phyloP scores from a whole-genome alignment of 352 stramenopile genomes.

The Phytophthora agathidicida region DNA sequence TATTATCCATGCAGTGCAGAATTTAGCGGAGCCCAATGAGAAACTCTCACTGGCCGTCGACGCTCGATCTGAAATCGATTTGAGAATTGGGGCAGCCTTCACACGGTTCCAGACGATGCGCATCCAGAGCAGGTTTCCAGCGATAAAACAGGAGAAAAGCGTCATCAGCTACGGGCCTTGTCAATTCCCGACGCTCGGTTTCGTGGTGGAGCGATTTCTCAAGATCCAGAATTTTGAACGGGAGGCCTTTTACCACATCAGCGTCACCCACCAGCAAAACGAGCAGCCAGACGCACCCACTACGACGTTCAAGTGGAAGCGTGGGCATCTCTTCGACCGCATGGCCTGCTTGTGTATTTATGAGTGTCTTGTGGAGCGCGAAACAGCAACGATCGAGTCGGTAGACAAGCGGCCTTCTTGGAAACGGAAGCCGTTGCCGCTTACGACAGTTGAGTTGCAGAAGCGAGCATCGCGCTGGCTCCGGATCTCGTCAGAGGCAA shows the following conservation, averaged over 20 bases:
- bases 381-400: constrained; percentile 65
- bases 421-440: constrained; percentile 96
- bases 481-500: constrained; percentile 95
- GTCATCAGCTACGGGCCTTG: constrained; percentile 99
- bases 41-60: constrained; percentile 87
- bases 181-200: constrained; percentile 99
- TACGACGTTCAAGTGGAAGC: constrained; percentile 97
- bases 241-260: constrained; percentile 97
- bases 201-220: constrained; percentile 94
- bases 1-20: constrained; percentile 89
- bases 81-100: constrained; percentile 94
- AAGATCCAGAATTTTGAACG: constrained; percentile 97
- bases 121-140: constrained; percentile 86
- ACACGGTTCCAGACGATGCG: constrained; percentile 96
- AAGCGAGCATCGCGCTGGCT: constrained; percentile 96
- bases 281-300: constrained; percentile 54
- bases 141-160: constrained; percentile 68
- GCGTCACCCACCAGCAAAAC: constrained; percentile 78
- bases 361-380: constrained; percentile 70
- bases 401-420: constrained; percentile 85
- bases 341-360: constrained; percentile 94
- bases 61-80: constrained; percentile 94
- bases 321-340: constrained; percentile 95
- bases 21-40: constrained; percentile 81
- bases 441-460: constrained; percentile 99